Evolutionary conservation across 176 grass and related monocot genomes (phyloP), one percentile per base, ranked within the genome.

Genomic region (Carex pumila): DNA sequence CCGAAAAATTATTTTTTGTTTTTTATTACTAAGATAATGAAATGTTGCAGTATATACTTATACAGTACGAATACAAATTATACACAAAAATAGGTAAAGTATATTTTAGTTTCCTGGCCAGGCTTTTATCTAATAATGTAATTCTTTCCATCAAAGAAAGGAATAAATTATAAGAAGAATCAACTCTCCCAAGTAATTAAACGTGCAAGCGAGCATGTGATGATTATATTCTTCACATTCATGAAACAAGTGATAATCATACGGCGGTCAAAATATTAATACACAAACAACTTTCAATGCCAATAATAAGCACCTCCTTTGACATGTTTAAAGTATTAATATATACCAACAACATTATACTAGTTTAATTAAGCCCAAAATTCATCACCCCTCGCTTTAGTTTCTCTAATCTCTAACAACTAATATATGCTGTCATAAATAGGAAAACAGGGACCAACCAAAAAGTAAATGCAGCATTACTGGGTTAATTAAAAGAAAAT

Each of bases 161-260:
- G 49, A 76, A 30, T 9, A 55, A 76, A 76, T 5, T 31, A 55
- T 55, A 54, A 55, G 2, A 76, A 32, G 22, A 55, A 76, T 54
- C 22, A 54, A 55, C 1, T 9, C 5, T 25, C 22, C 22, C 22
- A 76, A 15, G 31, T 57, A 56, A 77, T 56, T 57, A 77, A 73
- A 75, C 47, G 47, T 75, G 71, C 47, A 75, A 30, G 71, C 45
- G 43, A 75, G 71, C 47, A 75, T 75, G 21, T 75, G 47, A 15
- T 47, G 47, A 54, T 31, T 18, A 30, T 75, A 15, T 54, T 10
- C 47, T 30, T 76, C 72, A 15, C 49, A 30, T 75, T 53, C n/a
- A 50, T 30, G 71, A 75, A 75, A 76, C 72, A 3, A 52, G 9
- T 75, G 12, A 76, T 32, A 32, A 76, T 76, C 31, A 76, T 32